Evolutionary conservation across 805 yeast species (phyloP).

Genomic region (Grigorovia yakushimaensis): DNA sequence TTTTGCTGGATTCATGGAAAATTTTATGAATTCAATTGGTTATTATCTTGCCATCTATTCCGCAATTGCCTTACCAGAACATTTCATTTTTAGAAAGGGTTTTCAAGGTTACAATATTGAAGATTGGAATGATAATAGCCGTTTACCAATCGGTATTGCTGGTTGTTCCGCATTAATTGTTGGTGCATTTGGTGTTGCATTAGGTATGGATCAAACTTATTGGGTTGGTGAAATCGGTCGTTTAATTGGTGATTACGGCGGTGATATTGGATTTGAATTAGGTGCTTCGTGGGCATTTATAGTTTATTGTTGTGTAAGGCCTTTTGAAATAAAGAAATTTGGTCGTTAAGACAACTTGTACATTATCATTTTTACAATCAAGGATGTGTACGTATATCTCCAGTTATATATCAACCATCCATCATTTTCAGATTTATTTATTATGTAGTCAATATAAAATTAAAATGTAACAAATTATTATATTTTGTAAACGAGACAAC

Average conservation of each 20-base stretch:
- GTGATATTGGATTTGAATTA: conserved; percentile 78
- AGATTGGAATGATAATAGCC: conserved; percentile 44
- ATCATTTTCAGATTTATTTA: no score
- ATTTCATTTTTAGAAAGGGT: conserved; percentile 64
- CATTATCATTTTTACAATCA: background rate
- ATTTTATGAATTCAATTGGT: conserved; percentile 85
- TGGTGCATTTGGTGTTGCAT: conserved; percentile 78
- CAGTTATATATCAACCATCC: no score
- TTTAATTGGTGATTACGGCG: conserved; percentile 56
- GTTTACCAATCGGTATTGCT: conserved; percentile 67
- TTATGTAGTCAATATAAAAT: no score
- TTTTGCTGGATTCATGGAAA: conserved; percentile 61
- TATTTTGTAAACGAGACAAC: no score
- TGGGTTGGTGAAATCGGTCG: conserved; percentile 60
- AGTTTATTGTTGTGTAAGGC: conserved; percentile 47
- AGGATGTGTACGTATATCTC: no score
- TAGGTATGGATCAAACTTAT: conserved; percentile 85
- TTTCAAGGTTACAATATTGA: conserved; percentile 51
- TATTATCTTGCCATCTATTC: conserved; percentile 84
- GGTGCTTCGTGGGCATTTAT: conserved; percentile 56
- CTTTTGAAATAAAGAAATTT: conserved; percentile 55
- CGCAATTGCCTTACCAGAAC: conserved; percentile 65
- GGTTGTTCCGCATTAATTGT: conserved; percentile 69
- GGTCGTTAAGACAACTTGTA: conserved; percentile 25
- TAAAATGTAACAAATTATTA: no score